Evolutionary conservation across 108 stramenopile genomes (phyloP).

Genomic region (Stephanodiscus triporus): DNA sequence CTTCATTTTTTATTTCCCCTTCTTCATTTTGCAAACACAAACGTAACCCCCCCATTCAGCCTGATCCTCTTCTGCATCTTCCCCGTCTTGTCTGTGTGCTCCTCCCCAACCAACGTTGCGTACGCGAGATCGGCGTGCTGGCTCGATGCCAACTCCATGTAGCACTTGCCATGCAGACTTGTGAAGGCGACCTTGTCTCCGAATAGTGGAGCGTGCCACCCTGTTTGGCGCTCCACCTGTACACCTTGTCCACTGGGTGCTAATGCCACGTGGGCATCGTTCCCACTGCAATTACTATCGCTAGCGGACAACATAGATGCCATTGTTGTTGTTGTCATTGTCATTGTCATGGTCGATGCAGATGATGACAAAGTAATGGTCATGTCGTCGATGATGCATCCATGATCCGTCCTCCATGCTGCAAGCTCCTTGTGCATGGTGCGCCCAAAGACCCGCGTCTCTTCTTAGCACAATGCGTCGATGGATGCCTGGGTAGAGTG

Average conservation of each 20-base stretch:
- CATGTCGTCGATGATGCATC: too few relatives aligned
- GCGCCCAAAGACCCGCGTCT: too few relatives aligned
- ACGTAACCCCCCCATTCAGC: constrained; percentile 70
- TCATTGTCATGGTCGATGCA: not conserved
- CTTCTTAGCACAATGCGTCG: too few relatives aligned
- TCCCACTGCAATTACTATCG: constrained; percentile 46
- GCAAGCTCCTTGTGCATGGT: too few relatives aligned
- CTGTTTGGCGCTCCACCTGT: constrained; percentile 27
- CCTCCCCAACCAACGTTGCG: constrained; percentile 61
- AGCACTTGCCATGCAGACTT: constrained; percentile 70
- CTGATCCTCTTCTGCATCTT: constrained; percentile 86
- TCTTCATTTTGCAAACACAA: constrained; percentile 83
- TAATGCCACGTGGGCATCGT: constrained; percentile 83
- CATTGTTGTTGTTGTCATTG: too few relatives aligned
- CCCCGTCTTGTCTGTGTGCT: constrained; percentile 75
- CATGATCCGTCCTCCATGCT: too few relatives aligned
- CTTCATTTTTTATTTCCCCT: too few relatives aligned
- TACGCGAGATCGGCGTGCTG: constrained; percentile 80
- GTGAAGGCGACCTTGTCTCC: constrained; percentile 67
- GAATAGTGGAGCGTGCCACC: too few relatives aligned
- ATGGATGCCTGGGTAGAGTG: too few relatives aligned
- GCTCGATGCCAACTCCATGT: constrained; percentile 61
- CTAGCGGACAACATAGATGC: too few relatives aligned
- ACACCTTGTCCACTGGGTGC: too few relatives aligned
- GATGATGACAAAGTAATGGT: too few relatives aligned